Evolutionary conservation across 495 filamentous ascomycete species (phyloP), one percentile per base, ranked within the genome.

Genomic region (Elasticomyces elasticus): DNA sequence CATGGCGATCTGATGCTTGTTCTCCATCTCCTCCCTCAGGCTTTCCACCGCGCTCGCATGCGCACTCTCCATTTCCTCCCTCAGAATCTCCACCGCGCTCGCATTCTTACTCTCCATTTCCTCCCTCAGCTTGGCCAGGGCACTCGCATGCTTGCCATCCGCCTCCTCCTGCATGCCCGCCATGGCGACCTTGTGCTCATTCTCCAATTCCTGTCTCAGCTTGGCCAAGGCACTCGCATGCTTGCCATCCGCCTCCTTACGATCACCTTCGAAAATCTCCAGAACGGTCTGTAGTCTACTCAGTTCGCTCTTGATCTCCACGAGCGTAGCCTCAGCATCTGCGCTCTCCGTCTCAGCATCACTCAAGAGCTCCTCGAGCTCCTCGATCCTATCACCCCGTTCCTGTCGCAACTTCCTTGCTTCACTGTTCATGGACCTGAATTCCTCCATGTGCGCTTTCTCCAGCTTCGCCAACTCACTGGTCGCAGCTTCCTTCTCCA

Each of bases 311-410:
- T 42, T 24, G 5, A 60, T 3, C 15, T 22, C 35, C 40, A 13
- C 19, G 17, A 51, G 38, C 27, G 46, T 38, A 3, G 45, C 22
- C 22, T 51, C 50, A 17, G 52, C 52, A 12, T 23, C 42, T 15
- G 10, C 30, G 40, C 42, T 51, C 15, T 46, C 53, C 28, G 25
- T 44, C 30, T 56, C 53, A 22, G 58, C 53, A 7, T 60, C 58
- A 4, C 52, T 27, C 1, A 60, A 35, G 1, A 30, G 20, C 17
- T 40, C 3, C n/a, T 19, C 12, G 35, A 60, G 26, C 42, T 56
- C 58, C 23, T 55, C 51, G 9, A 51, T 5, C 25, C 27, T 49
- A 5, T 3, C 4, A 7, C 6, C 6, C 42, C 20, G 42, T 22
- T 24, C 24, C 5, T 22, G 42, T 4, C 42, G 3, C 42, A 26